Percentiles rank a stretch among this genome's conserved stretches.
Conservation (phyloP, 306 rosid species). For the Cyclanthera cordifolia region DNA sequence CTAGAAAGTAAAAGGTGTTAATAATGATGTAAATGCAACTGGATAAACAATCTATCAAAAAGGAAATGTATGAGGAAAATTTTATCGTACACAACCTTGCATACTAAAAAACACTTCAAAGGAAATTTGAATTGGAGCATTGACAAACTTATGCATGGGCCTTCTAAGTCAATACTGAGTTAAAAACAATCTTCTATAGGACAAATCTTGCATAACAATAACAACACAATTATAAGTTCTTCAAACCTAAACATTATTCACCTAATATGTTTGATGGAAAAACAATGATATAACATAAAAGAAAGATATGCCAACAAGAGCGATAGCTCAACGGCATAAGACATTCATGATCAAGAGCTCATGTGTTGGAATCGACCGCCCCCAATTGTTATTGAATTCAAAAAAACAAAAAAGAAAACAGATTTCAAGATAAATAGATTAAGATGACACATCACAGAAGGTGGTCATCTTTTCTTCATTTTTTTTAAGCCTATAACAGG, state of each 20-base stretch:
- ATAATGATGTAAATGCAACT: not conserved
- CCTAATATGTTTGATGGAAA: not conserved
- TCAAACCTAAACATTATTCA: not conserved
- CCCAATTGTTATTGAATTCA: too few species aligned
- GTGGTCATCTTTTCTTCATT: not conserved
- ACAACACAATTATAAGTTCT: not conserved
- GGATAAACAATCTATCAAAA: not conserved
- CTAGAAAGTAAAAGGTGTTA: constrained; percentile 29
- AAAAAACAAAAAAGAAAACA: not conserved
- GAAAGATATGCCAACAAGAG: not conserved
- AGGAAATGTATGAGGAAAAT: not conserved
- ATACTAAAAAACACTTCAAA: not conserved
- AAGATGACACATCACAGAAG: not conserved
- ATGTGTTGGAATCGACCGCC: too few species aligned
- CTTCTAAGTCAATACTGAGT: not conserved
- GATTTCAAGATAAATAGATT: not conserved
- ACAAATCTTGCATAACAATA: not conserved
- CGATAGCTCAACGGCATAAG: too few species aligned
- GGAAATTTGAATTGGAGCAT: not conserved
- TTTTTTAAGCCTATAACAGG: not conserved
- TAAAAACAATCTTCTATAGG: not conserved
- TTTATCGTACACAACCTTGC: not conserved
- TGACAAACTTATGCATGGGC: not conserved
- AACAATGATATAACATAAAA: not conserved
- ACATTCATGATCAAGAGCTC: too few species aligned